Base-by-base conservation (phyloP, 768 basidiomycete genomes). In the Pluteus cervinus region DNA sequence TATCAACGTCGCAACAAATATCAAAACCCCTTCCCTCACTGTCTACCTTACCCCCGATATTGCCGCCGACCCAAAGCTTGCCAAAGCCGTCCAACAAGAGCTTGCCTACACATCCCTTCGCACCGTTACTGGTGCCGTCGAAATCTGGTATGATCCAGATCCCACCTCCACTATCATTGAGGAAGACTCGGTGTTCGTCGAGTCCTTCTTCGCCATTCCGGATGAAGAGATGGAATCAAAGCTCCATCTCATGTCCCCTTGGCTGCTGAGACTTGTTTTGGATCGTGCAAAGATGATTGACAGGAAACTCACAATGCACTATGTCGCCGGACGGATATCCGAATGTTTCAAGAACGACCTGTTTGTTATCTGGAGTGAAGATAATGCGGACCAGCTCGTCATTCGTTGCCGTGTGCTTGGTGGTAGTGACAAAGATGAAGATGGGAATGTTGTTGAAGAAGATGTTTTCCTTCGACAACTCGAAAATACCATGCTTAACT, bases 171-270 rank as follows among this genome's bases (percentile, higher is more conserved):
- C 96, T 20, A 84, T 94, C 59, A 96, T 99, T 58, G 92, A 94
- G 47, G 96, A 98, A 48, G 96, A 99, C 59, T 67, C 76, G 16
- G 79, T 92, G 16, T 98, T 99, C 55, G 96, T 99, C 40, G 90
- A 96, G 53, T 92, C 92, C 0, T 97, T 97, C 86, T 99, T 98
- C 58, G 94, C 93, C 38, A 98, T 98, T 55, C 96, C 96, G 5
- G 96, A 98, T 50, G 92, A 97, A 55, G 89, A 93, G 34, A 84
- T 94, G 42, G 90, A 94, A 56, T 73, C 77, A 14, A 94, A 94
- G 53, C 65, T 96, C 2, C 84, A 90, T 47, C 69, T 91, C 1
- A 89, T 93, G 56, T 98, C 96, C 2, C 92, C 93, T 0, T 99
- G 96, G 96, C 69, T 99, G 14, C 79, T 99, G 15, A 91, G 96